Evolutionary conservation across 495 filamentous ascomycete species (phyloP).

Genomic region (Hypomontagnella monticulosa): DNA sequence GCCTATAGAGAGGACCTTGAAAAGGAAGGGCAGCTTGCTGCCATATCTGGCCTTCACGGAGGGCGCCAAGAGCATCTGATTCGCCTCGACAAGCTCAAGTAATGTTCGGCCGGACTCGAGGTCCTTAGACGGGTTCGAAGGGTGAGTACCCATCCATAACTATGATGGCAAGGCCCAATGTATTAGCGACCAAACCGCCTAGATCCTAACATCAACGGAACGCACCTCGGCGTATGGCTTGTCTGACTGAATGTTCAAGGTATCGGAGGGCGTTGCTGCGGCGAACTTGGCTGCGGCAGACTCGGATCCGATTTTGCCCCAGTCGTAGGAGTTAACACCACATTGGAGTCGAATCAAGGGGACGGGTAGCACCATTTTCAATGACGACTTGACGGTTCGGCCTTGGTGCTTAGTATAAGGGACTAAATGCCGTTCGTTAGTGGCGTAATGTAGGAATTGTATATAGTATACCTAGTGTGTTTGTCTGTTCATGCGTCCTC

Average conservation of each 20-base stretch:
- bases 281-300: conserved; percentile 84
- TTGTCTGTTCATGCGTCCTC: not conserved
- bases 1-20: conserved; percentile 94
- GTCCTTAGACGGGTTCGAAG: conserved; percentile 92
- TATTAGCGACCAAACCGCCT: conserved; percentile 19
- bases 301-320: conserved; percentile 89
- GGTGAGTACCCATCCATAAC: conserved; percentile 99
- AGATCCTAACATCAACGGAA: conserved; percentile 3
- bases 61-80: conserved; percentile 78
- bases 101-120: conserved; percentile 83
- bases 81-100: conserved; percentile 89
- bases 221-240: conserved; percentile 89
- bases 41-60: conserved; percentile 77
- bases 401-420: not conserved
- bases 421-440: no score
- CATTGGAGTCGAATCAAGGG: conserved; percentile 93
- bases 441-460: no score
- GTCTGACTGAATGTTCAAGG: conserved; percentile 79
- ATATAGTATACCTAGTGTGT: no score
- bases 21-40: conserved; percentile 89
- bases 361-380: conserved; percentile 70
- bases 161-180: conserved; percentile 47
- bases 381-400: conserved; percentile 7
- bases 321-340: conserved; percentile 98
- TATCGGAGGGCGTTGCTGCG: conserved; percentile 74